Evolutionary conservation across 2,329 filamentous ascomycete genomes (phyloP), one percentile per base, ranked within the genome.

Genomic region (Alternaria burnsii): DNA sequence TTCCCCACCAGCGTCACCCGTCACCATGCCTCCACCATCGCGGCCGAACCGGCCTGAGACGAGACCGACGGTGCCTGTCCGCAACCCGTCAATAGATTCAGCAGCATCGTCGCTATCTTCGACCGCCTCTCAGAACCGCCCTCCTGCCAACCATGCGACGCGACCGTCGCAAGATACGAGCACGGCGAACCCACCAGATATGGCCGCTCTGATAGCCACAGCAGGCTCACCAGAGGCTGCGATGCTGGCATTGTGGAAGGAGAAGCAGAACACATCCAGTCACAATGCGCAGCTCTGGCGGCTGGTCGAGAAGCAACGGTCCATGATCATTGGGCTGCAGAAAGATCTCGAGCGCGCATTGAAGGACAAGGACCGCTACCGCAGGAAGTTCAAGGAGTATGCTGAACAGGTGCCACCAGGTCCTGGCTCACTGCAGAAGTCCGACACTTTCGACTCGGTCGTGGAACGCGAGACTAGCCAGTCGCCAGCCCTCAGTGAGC

Each of bases 251-350:
- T 82, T 99, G 51, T 82, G 97, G 65, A 96, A 92, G 76, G 95
- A 99, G 76, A 98, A 97, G 78, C 89, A 94, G 65, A 91, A 92
- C 50, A 91, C 93, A 55, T 88, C 92, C 5, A 90, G 92, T 68
- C 95, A 98, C 75, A 98, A 98, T 76, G 85, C 89, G 18, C 94
- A 99, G 77, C 82, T 99, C 71, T 99, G 95, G 95, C 90, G 93
- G 52, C 82, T 99, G 47, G 93, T 99, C 51, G 94, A 98, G 78
- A 98, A 99, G 82, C 95, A 99, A 79, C 87, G 94, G 63, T 89
- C 93, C 16, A 94, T 99, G 89, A 93, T 99, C 55, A 80, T 97
- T 20, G 94, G 94, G 8, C 84, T 99, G 64, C 97, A 98, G 75
- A 97, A 95, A 78, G 95, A 99, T 76, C 83, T 99, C 12, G 94